These are phyloP conservation scores for Zasmidium citrigriseum DNA, from an alignment of 2,329 filamentous ascomycete species.

Conservation along the genomic window DNA sequence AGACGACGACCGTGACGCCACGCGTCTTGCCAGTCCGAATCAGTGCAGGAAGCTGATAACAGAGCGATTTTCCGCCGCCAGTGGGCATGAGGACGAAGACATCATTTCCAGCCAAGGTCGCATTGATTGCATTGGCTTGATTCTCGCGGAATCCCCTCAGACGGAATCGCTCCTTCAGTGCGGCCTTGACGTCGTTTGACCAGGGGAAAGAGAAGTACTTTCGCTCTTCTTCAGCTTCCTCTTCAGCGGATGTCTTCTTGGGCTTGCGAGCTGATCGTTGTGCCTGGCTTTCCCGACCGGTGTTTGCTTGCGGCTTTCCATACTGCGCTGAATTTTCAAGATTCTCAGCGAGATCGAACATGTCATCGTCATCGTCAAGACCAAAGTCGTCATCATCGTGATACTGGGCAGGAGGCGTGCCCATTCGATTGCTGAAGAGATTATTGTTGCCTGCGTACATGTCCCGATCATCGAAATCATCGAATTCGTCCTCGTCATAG, in stretches of 20 bases:
- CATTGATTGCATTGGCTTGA: slow-evolving; percentile 94
- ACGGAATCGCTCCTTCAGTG: slow-evolving; percentile 79
- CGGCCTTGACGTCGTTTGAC: slow-evolving; percentile 80
- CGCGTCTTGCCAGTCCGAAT: slow-evolving; percentile 76
- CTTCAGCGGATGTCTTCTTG: slow-evolving; percentile 25
- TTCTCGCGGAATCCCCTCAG: slow-evolving; percentile 86
- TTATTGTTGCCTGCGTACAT: slow-evolving; percentile 28
- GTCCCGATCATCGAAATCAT: slow-evolving; percentile 29
- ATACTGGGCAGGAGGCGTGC: slow-evolving; percentile 34
- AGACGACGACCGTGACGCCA: slow-evolving; percentile 93
- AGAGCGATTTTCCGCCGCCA: slow-evolving; percentile 93
- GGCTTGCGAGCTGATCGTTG: slow-evolving; percentile 32
- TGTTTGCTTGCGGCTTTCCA: neutral
- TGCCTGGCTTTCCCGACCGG: slow-evolving; percentile 10
- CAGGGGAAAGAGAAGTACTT: slow-evolving; percentile 59
- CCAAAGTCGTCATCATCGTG: slow-evolving; percentile 33
- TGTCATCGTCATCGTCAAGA: slow-evolving; percentile 38
- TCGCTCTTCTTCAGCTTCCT: slow-evolving; percentile 25
- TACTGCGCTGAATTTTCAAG: slow-evolving; percentile 8
- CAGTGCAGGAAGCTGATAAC: slow-evolving; percentile 91
- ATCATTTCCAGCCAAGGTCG: slow-evolving; percentile 82
- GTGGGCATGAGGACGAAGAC: slow-evolving; percentile 98
- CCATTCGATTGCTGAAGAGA: slow-evolving; percentile 40
- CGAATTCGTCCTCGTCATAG: slow-evolving; percentile 24
- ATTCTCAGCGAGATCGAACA: slow-evolving; percentile 31